Evolutionary conservation across 2,329 filamentous ascomycete species (phyloP).

Genomic region (Fusarium chuoi): DNA sequence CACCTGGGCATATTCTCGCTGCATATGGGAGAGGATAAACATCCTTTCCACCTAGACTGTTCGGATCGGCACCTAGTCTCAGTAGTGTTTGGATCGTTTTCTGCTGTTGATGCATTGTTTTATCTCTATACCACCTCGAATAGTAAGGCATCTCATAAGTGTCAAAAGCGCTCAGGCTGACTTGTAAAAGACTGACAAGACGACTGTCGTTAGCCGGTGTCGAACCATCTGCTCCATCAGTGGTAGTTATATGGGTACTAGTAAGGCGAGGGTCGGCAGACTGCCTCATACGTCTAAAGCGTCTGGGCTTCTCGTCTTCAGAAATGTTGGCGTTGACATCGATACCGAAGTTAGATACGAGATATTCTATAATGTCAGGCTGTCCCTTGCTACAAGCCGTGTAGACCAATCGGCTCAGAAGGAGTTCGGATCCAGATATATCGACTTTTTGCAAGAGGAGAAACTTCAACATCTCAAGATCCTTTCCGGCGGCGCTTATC

Average conservation of each 20-base stretch:
- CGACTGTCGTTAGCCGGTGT: accelerated
- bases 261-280: too few species aligned
- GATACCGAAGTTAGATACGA: background rate
- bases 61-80: background rate
- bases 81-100: background rate
- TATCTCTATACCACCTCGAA: background rate
- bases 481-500: background rate
- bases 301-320: background rate
- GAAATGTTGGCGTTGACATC: background rate
- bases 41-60: background rate
- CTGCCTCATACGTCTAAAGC: background rate
- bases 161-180: background rate
- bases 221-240: background rate
- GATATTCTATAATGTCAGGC: background rate
- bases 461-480: background rate
- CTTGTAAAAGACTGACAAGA: background rate
- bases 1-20: background rate
- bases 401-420: background rate
- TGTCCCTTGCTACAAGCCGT: background rate
- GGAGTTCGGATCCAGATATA: accelerated
- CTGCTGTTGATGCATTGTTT: background rate
- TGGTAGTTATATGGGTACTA: too few species aligned
- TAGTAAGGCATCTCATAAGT: background rate
- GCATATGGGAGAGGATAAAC: constrained; percentile 2
- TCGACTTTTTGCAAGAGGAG: background rate